phyloP scores from a whole-genome alignment of 2,329 filamentous ascomycete genomes.

The Penicillium sumatraense region DNA sequence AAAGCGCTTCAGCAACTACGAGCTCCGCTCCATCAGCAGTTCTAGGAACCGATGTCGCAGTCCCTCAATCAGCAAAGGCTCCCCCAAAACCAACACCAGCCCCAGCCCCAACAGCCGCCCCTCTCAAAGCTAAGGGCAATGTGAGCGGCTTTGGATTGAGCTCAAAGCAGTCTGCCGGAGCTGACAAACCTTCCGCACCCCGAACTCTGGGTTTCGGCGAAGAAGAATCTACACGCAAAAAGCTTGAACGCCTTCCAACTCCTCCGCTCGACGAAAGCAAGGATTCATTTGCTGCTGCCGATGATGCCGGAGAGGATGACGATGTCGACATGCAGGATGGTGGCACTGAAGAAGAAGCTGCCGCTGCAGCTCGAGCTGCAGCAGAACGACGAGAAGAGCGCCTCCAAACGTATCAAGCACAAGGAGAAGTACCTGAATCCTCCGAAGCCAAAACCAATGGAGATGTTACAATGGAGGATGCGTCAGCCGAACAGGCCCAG shows the following conservation, averaged over 20 bases:
- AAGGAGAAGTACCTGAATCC: slow-evolving; percentile 37
- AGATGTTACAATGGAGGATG: slow-evolving; percentile 53
- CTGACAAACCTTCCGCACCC: slow-evolving; percentile 69
- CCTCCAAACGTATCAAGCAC: slow-evolving; percentile 47
- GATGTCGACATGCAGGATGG: slow-evolving; percentile 77
- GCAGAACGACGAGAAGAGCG: slow-evolving; percentile 81
- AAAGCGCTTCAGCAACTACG: slow-evolving; percentile 69
- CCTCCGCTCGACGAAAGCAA: slow-evolving; percentile 69
- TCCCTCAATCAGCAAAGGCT: slow-evolving; percentile 53
- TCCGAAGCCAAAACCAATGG: slow-evolving; percentile 52
- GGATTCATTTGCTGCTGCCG: slow-evolving; percentile 59
- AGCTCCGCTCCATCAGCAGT: slow-evolving; percentile 57
- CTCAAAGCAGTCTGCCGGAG: slow-evolving; percentile 67
- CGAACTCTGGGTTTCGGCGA: slow-evolving; percentile 84
- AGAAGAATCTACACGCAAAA: slow-evolving; percentile 83
- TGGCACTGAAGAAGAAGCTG: slow-evolving; percentile 83
- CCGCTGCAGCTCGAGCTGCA: slow-evolving; percentile 81
- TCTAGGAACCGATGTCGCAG: slow-evolving; percentile 60
- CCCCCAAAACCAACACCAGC: slow-evolving; percentile 47
- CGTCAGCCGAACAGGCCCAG: slow-evolving; percentile 37
- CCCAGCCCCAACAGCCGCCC: slow-evolving; percentile 50
- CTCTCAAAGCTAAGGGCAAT: slow-evolving; percentile 70
- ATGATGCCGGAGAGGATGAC: slow-evolving; percentile 71
- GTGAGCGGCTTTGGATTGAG: slow-evolving; percentile 83
- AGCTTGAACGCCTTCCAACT: slow-evolving; percentile 86